Evolutionary conservation across 768 basidiomycete species (phyloP).

Genomic region (Sporobolomyces roseus): DNA sequence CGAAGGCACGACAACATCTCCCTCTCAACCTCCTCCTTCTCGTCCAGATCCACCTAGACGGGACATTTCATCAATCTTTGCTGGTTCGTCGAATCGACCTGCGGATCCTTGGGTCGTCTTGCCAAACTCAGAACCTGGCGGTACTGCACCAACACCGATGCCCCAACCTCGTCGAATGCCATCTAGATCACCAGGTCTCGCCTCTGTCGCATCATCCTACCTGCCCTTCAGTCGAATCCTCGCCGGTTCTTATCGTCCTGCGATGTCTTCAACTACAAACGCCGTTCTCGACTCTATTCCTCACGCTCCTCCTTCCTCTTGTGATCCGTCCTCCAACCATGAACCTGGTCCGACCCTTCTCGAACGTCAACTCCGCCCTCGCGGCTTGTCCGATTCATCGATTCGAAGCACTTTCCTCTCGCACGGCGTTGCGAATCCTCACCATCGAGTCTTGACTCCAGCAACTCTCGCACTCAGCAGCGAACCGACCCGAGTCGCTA

Average conservation of each 20-base stretch:
- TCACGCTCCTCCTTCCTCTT: constrained; percentile 46
- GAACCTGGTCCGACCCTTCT: constrained; percentile 56
- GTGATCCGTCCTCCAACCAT: constrained; percentile 52
- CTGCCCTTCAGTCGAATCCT: constrained; percentile 29
- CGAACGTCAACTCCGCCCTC: constrained; percentile 64
- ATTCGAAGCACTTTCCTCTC: constrained; percentile 77
- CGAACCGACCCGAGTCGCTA: constrained; percentile 8
- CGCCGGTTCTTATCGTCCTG: constrained; percentile 26
- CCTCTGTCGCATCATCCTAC: constrained; percentile 24
- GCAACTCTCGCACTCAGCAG: constrained; percentile 51
- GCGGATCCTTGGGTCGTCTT: constrained; percentile 71
- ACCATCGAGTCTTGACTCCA: constrained; percentile 46
- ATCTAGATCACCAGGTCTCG: constrained; percentile 8
- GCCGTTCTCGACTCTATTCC: constrained; percentile 65
- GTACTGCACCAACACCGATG: constrained; percentile 28
- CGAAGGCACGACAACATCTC: background rate
- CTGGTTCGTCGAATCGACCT: constrained; percentile 56
- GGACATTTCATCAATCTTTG: constrained; percentile 79
- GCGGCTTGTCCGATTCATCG: constrained; percentile 86
- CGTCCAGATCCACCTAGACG: constrained; percentile 34
- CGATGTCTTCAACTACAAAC: constrained; percentile 66
- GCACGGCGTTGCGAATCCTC: constrained; percentile 44
- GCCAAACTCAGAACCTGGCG: constrained; percentile 50
- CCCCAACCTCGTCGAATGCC: background rate
- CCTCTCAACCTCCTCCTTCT: background rate